Percentiles rank a stretch among this genome's conserved stretches.
phyloP scores from a whole-genome alignment of 169 alveolate genomes.

The Eimeria tenella region DNA sequence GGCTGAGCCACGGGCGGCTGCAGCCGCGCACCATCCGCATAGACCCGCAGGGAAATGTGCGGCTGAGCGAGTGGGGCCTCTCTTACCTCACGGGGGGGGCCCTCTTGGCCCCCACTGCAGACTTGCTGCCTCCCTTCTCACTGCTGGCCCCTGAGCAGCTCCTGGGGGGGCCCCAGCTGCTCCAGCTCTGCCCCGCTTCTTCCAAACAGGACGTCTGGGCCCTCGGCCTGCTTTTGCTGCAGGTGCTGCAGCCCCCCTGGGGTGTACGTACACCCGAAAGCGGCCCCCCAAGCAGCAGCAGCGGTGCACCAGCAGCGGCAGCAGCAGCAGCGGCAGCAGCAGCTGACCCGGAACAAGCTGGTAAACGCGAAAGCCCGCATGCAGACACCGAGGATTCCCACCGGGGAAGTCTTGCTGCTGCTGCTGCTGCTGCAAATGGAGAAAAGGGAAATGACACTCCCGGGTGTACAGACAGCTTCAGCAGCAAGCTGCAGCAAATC shows the following conservation, averaged over 20 bases:
- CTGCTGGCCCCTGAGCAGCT: slow-evolving; percentile 62
- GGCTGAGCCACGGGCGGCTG: slow-evolving; percentile 56
- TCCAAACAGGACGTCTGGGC: slow-evolving; percentile 38
- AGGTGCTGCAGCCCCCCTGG: slow-evolving; percentile 55
- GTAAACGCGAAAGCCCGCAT: not conserved
- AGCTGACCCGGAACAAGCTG: not conserved
- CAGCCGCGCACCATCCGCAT: slow-evolving; percentile 54
- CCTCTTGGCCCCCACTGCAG: slow-evolving; percentile 40
- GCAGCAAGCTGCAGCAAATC: not conserved
- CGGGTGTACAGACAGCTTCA: no score
- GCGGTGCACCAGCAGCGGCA: not conserved
- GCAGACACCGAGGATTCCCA: not conserved
- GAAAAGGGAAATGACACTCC: not conserved
- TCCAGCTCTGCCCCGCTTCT: not conserved
- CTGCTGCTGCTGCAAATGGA: not conserved
- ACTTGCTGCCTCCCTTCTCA: slow-evolving; percentile 22
- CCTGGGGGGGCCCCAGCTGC: slow-evolving; percentile 34
- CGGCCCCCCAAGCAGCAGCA: not conserved
- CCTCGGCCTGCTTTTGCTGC: slow-evolving; percentile 16
- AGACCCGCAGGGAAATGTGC: slow-evolving; percentile 62
- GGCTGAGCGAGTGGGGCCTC: slow-evolving; percentile 74
- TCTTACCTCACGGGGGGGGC: slow-evolving; percentile 41
- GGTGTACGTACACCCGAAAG: not conserved
- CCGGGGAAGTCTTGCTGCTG: not conserved
- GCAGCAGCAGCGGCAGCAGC: slow-evolving; percentile 25